Base-by-base conservation (phyloP, 176 grass and related monocot genomes). In the Oryza nivara region DNA sequence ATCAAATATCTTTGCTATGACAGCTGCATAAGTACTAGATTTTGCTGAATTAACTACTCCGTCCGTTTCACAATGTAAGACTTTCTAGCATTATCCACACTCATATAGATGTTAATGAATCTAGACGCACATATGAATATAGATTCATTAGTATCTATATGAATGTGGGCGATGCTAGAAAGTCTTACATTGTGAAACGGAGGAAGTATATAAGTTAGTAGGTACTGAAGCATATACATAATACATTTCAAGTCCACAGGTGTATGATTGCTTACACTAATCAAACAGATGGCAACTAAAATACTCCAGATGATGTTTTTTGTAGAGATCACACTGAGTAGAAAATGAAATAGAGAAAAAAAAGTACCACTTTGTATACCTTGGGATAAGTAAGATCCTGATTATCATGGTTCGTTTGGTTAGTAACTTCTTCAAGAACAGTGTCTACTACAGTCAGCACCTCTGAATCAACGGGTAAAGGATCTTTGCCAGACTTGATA, bases 341-440 rank as follows among this genome's bases (percentile, higher is more conserved):
- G 12, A 45, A 83, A 79, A 79, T 9, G 41, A 72, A 58, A 17
- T 58, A 81, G 46, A 64, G 65, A 81, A 81, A 73, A 10, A 64
- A 54, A 80, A 74, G 12, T 60, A 23, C 20, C 20, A 60, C 65
- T 46, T 75, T 68, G 65, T 47, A 83, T 90, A 86, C 88, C 84
- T 11, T 60, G 48, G 34, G 38, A 73, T 34, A 36, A 80, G 79
- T 68, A 83, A 73, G 68, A 51, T 86, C 79, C 60, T 83, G 68
- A 75, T 82, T 49, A 74, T 65, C 44, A 52, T 32, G 68, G 52
- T 48, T 88, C 17, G 28, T 88, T 54, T 86, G 83, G 58, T 88
- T 78, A 92, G 77, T 85, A 49, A 68, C 80, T 91, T 91, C 82
- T 72, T 85, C 85, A 84, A 88, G 79, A 63, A 89, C 22, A 74